Evolutionary conservation across 2,329 filamentous ascomycete genomes (phyloP).

Genomic region (Decorospora gaudefroyi): DNA sequence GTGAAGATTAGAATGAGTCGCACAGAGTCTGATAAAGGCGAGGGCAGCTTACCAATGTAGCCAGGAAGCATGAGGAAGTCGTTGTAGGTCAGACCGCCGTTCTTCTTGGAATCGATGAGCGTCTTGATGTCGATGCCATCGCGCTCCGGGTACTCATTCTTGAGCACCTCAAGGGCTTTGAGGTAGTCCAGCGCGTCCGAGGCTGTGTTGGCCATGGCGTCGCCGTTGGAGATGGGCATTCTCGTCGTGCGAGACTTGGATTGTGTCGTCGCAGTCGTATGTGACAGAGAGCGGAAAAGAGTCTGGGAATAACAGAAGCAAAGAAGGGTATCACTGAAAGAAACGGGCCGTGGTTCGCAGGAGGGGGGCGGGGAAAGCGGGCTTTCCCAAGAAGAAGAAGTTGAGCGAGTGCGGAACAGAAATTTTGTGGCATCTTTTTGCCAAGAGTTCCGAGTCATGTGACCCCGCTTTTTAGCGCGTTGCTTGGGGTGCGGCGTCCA

Average conservation of each 20-base stretch:
- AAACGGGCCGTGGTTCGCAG: conserved; percentile 43
- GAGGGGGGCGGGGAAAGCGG: conserved; percentile 60
- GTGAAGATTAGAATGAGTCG: conserved; percentile 11
- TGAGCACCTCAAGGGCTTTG: conserved; percentile 77
- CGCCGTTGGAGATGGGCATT: conserved; percentile 76
- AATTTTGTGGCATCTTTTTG: conserved; percentile 29
- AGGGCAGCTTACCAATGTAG: conserved; percentile 72
- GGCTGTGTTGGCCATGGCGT: conserved; percentile 56
- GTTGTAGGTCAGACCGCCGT: conserved; percentile 96
- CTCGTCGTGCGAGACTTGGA: too few species aligned
- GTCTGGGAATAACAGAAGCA: conserved; percentile 38
- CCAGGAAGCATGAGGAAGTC: conserved; percentile 96
- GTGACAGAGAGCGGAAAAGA: conserved; percentile 35
- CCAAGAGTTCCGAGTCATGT: conserved; percentile 16
- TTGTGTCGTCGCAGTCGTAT: too few species aligned
- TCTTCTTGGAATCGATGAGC: conserved; percentile 86
- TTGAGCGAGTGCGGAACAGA: conserved; percentile 20
- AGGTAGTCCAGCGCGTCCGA: conserved; percentile 70
- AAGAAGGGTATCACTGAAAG: conserved; percentile 25
- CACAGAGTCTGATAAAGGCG: conserved; percentile 10
- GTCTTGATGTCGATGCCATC: conserved; percentile 89
- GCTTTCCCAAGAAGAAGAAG: conserved; percentile 54
- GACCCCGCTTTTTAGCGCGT: conserved; percentile 27
- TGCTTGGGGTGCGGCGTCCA: too few species aligned
- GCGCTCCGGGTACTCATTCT: conserved; percentile 71